Evolutionary conservation across 495 filamentous ascomycete genomes (phyloP).

Genomic region (Xylaria palmicola): DNA sequence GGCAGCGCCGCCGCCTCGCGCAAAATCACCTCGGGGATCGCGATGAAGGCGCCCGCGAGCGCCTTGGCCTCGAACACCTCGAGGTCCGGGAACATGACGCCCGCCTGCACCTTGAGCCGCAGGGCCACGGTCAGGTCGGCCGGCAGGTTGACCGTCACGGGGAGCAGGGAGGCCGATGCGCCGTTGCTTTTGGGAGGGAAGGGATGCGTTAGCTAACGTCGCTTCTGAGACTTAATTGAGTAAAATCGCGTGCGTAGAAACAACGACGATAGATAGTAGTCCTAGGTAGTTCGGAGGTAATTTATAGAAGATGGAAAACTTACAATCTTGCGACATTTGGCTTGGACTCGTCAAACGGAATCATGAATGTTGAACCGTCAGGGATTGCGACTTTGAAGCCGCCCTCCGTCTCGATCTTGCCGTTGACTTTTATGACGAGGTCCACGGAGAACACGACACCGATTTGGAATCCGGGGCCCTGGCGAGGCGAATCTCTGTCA

Average conservation of each 20-base stretch:
- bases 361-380: conserved; percentile 29
- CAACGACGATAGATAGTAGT: neutral
- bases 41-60: conserved; percentile 26
- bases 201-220: neutral
- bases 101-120: conserved; percentile 24
- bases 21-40: conserved; percentile 27
- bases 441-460: conserved; percentile 30
- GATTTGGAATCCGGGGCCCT: conserved; percentile 30
- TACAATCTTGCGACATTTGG: conserved; percentile 26
- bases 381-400: conserved; percentile 36
- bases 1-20: conserved; percentile 17
- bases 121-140: conserved; percentile 33
- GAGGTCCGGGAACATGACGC: conserved; percentile 18
- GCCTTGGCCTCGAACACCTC: conserved; percentile 27
- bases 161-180: conserved; percentile 27
- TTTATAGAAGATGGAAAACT: conserved; percentile 2
- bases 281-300: neutral
- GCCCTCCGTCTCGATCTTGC: conserved; percentile 21
- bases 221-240: neutral
- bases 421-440: conserved; percentile 26
- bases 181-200: conserved; percentile 19
- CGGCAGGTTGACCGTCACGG: conserved; percentile 21
- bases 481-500: neutral
- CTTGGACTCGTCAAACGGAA: conserved; percentile 18
- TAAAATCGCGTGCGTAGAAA: neutral